Evolutionary conservation across 108 stramenopile species (phyloP), one percentile per base, ranked within the genome.

Genomic region (Cyclostephanos invisitatus): DNA sequence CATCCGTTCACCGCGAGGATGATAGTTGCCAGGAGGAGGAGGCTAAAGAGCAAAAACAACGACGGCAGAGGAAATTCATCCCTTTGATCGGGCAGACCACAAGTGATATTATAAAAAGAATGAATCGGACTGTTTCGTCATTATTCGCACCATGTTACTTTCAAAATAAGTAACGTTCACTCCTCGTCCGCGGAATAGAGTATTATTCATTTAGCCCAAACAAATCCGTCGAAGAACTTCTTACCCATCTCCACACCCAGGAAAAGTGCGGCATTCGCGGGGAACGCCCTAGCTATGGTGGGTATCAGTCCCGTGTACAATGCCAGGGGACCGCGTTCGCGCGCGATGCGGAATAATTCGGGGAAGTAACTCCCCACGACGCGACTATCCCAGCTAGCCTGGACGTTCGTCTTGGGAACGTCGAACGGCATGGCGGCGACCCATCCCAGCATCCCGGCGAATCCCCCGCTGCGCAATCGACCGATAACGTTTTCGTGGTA

Each of bases 391-490:
- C 89, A 92, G 8, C 89, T 83, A n/a, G 89, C 76, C 76, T 96
- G 95, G 7, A 96, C 88, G 74, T 93, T 93, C 28, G 95, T 96
- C 71, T 96, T 96, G 10, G 95, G 95, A 7, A 96, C 95, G 81
- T 96, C 95, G 71, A 96, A 92, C 8, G 89, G 93, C 90, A 94
- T 94, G 36, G 93, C 94, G 17, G 90, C 78, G 47, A 82, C 53
- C 95, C 95, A 96, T 46, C 90, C 92, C 50, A 89, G 60, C 90
- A 93, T 92, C 27, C 95, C 95, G 2, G 95, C 95, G 37, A 96
- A 82, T 36, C 95, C 95, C 67, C 95, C 95, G 67, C 85, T 84
- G 29, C 54, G 29, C 21, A n/a, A n/a, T n/a, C n/a, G n/a, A n/a
- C n/a, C n/a, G n/a, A n/a, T n/a, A n/a, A n/a, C n/a, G n/a, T n/a